Evolutionary conservation across 495 filamentous ascomycete species (phyloP), one percentile per base, ranked within the genome.

Genomic region (Penicillium coprophilum): DNA sequence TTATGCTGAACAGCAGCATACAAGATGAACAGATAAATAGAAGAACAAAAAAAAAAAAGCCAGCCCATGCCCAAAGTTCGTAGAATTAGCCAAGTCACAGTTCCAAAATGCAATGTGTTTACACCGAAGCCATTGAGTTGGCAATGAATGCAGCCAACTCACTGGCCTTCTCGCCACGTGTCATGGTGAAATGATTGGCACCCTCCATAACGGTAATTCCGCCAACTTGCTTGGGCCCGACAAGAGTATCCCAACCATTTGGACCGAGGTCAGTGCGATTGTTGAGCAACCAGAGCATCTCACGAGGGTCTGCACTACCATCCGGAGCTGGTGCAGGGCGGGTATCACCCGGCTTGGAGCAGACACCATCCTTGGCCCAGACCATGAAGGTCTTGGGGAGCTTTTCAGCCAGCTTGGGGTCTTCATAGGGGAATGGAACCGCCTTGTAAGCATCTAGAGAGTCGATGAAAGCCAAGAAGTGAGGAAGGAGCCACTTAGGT

Each of bases 281-380:
- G 67, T 91, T 84, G 5, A 93, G 76, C 24, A 95, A 73, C 85
- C 90, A 95, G 55, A 83, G 73, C 65, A 90, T 89, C 72, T 93
- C 80, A 9, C 69, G 61, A 2, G 71, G 71, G 55, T 77, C 73
- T 8, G 66, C 58, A 56, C 71, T 75, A 57, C 89, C 82, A 65
- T 86, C 84, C 45, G 82, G 78, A 32, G 83, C 82, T 3, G 88
- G 88, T 55, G 87, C 86, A 4, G 86, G 86, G 41, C 85, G 80
- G 9, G 86, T 85, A 65, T 89, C 89, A 12, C 73, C 80, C 1
- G 85, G 85, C 27, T 82, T 77, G 44, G 85, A 82, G 77, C 88
- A 91, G 2, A 94, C 87, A 50, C 90, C 90, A 48, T 93, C 88
- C 66, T 85, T 84, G 59, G 86, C 88, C 89, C 89, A 96, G 61